Conservation (phyloP, 176 grass and related monocot species). For the Pharus latifolius region DNA sequence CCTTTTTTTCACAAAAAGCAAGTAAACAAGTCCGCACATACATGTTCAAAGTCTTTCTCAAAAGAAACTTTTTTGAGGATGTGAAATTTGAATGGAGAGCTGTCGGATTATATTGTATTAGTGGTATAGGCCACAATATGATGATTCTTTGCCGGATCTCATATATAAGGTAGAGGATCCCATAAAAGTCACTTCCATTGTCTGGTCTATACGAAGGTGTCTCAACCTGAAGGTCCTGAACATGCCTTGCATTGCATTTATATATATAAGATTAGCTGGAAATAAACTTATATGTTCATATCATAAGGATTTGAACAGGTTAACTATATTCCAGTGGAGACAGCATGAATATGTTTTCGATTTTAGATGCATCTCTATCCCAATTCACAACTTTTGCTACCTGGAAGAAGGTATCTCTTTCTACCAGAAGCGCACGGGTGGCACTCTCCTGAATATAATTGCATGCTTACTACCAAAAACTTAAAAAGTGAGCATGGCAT, state of each 20-base stretch:
- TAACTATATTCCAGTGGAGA: neutral
- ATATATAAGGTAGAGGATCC: too few species aligned
- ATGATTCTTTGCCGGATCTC: too few species aligned
- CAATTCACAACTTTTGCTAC: neutral
- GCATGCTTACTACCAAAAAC: neutral
- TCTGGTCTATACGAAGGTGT: too few species aligned
- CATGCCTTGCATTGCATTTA: too few species aligned
- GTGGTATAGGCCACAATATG: too few species aligned
- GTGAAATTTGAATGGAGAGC: too few species aligned
- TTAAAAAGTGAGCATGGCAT: slow-evolving; percentile 20
- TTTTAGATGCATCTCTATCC: slow-evolving; percentile 27
- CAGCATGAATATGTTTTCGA: neutral
- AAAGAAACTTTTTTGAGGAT: too few species aligned
- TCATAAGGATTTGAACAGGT: neutral
- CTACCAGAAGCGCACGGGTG: slow-evolving; percentile 15
- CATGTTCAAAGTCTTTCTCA: neutral
- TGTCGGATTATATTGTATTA: too few species aligned
- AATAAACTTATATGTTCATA: neutral
- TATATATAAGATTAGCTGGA: too few species aligned
- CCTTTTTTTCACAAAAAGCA: neutral
- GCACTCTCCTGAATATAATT: neutral
- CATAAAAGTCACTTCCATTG: too few species aligned
- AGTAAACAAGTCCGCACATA: neutral
- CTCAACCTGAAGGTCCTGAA: too few species aligned
- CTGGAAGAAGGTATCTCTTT: slow-evolving; percentile 7